phyloP scores from a whole-genome alignment of 2,329 filamentous ascomycete species.

The Dissoconium aciculare region DNA sequence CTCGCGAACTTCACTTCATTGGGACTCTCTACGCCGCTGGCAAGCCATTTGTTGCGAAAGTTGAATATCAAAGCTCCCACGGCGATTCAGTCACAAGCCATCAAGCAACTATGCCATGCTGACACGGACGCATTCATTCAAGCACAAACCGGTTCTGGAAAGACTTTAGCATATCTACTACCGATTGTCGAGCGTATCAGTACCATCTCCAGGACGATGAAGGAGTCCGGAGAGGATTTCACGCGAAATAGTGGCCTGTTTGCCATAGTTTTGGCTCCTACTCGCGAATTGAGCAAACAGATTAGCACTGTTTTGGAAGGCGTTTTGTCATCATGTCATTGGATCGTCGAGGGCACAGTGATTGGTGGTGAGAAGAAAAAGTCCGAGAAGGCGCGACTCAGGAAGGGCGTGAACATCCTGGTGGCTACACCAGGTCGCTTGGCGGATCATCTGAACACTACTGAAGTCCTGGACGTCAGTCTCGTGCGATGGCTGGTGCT shows the following conservation, averaged over 20 bases:
- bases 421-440: conserved; percentile 87
- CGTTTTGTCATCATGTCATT: conserved; percentile 75
- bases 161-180: conserved; percentile 88
- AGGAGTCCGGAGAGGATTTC: conserved; percentile 35
- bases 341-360: conserved; percentile 82
- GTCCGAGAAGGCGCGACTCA: conserved; percentile 78
- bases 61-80: conserved; percentile 82
- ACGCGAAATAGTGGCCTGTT: conserved; percentile 81
- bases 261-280: conserved; percentile 85
- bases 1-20: conserved; percentile 75
- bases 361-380: conserved; percentile 59
- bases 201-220: conserved; percentile 46
- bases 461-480: conserved; percentile 72
- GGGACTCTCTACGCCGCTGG: conserved; percentile 65
- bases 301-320: conserved; percentile 77
- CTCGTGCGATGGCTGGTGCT: conserved; percentile 87
- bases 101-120: conserved; percentile 62
- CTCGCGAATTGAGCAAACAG: conserved; percentile 85
- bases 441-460: conserved; percentile 84
- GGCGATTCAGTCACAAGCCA: conserved; percentile 81
- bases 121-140: conserved; percentile 90
- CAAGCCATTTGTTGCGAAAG: conserved; percentile 69
- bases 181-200: conserved; percentile 84
- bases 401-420: conserved; percentile 90
- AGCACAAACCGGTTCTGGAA: conserved; percentile 92